These are phyloP conservation scores for Pseudogymnoascus sp. DNA, from an alignment of 2,329 filamentous ascomycete species.

Conservation along the genomic window DNA sequence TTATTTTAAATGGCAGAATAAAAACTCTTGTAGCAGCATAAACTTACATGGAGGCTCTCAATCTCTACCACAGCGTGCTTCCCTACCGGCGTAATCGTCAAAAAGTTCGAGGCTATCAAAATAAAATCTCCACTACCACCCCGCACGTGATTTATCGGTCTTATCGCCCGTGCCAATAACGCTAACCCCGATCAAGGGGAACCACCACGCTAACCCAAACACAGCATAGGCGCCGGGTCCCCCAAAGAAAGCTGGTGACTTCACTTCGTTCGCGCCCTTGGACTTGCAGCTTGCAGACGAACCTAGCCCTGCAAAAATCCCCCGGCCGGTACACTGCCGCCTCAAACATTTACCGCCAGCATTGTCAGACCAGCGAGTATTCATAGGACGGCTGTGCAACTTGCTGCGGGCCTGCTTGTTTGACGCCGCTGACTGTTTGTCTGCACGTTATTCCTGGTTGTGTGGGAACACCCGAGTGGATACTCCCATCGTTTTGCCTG, in stretches of 20 bases:
- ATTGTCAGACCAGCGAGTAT: neutral
- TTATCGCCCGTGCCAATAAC: conserved; percentile 4
- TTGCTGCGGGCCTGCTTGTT: conserved; percentile 3
- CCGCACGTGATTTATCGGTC: conserved; percentile 6
- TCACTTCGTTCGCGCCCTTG: neutral
- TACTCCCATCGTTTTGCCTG: conserved; percentile 5
- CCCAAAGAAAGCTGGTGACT: conserved; percentile 1
- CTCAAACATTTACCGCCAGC: neutral
- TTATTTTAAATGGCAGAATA: neutral
- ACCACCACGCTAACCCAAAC: neutral
- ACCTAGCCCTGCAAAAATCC: neutral
- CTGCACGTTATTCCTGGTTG: neutral
- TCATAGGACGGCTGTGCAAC: neutral
- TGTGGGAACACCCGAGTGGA: conserved; percentile 6
- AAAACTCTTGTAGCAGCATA: neutral
- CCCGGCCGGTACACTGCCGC: neutral
- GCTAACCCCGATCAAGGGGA: neutral
- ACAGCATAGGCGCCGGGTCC: neutral
- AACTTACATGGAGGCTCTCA: conserved; percentile 12
- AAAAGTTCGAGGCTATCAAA: conserved; percentile 9
- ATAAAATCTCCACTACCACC: conserved; percentile 8
- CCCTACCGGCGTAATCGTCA: neutral
- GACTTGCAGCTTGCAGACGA: neutral
- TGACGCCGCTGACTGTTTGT: neutral
- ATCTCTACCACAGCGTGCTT: conserved; percentile 4